Base-by-base conservation (phyloP, 1,284 basidiomycete species). In the Cryptococcus sp. region DNA sequence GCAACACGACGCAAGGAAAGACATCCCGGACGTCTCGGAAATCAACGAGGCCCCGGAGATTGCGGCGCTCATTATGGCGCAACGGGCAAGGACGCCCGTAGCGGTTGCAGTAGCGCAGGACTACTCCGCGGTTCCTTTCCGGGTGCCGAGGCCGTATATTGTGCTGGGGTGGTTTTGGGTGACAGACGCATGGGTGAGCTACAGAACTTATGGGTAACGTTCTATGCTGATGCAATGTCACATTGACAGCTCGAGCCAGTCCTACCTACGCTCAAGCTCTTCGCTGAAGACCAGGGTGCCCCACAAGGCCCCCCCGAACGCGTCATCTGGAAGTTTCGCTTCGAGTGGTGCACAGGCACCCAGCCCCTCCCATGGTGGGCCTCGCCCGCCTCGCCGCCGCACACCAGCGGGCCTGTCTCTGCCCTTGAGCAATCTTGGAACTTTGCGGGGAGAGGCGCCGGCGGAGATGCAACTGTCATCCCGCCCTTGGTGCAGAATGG, bases 101-200 rank as follows among this genome's bases (percentile, higher is more conserved):
- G 71, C 67, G 12, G 16, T 77, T 1, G 69, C 67, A 2, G 66
- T 75, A 0, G 58, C 66, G 0, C 63, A 73, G 24, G 73, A 76
- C 49, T 76, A 69, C 45, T 20, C 53, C 4, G 52, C 59, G 9
- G 61, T 66, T 3, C 73, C 73, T 15, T 76, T 73, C 59, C 61
- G 64, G 28, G 66, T 75, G 4, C 67, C 69, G 3, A 52, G 66
- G n/a, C 59, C 68, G 1, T 64, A 70, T 20, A 55, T 73, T 36
- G 66, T 71, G 1, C 63, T 77, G 4, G 76, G 76, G n/a, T 77
- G 71, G 71, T 76, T 74, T 61, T 77, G 72, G 72, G 55, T 76
- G 23, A 57, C 64, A 0, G 75, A 73, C 50, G 71, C 75, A 36
- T 77, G 76, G 76, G 70, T 69, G 42, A 43, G 64, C 37, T 24